Percentiles rank a stretch among this genome's conserved stretches.
Evolutionary conservation across 176 grass and related monocot species (phyloP).

Genomic region (Metroxylon sagu): DNA sequence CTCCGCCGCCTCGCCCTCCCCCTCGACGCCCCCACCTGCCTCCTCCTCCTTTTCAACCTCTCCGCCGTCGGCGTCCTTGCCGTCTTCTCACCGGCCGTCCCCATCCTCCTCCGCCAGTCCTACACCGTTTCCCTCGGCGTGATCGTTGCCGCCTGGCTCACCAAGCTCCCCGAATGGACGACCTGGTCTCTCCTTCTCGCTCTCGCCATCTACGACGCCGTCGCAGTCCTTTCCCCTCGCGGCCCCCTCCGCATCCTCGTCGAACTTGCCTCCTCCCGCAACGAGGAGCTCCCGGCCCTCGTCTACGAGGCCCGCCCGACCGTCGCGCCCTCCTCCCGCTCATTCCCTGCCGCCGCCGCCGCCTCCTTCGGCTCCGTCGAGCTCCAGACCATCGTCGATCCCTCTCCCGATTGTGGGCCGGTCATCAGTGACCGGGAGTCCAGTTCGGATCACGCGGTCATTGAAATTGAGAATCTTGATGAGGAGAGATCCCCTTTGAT

Average conservation of each 20-base stretch:
- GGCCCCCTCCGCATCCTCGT: slow-evolving; percentile 90
- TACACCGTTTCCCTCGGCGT: slow-evolving; percentile 84
- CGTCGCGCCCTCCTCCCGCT: slow-evolving; percentile 11
- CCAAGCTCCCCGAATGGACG: slow-evolving; percentile 84
- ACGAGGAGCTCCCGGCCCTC: slow-evolving; percentile 84
- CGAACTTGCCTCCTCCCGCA: slow-evolving; percentile 77
- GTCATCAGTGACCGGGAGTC: neutral
- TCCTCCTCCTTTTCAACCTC: slow-evolving; percentile 76
- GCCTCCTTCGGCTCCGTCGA: slow-evolving; percentile 47
- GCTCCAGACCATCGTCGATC: slow-evolving; percentile 35
- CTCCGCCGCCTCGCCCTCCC: slow-evolving; percentile 52
- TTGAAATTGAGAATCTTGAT: slow-evolving; percentile 10
- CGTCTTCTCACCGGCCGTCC: slow-evolving; percentile 66
- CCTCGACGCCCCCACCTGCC: slow-evolving; percentile 51
- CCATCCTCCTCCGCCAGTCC: slow-evolving; percentile 76
- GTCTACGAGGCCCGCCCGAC: slow-evolving; percentile 79
- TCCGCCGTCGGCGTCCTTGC: slow-evolving; percentile 62
- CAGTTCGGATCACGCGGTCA: neutral
- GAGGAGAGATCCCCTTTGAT: slow-evolving; percentile 19
- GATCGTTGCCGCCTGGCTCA: slow-evolving; percentile 88
- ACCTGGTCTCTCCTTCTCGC: slow-evolving; percentile 90
- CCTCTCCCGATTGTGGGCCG: neutral
- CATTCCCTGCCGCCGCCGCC: slow-evolving; percentile 7
- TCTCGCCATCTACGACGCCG: slow-evolving; percentile 75
- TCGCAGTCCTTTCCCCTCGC: slow-evolving; percentile 69